A percentile compares a stretch with the other conserved stretches of the same genome.
These are phyloP conservation scores for Xylogone sp. DNA, from an alignment of 2,329 filamentous ascomycete species.

Conservation along the genomic window DNA sequence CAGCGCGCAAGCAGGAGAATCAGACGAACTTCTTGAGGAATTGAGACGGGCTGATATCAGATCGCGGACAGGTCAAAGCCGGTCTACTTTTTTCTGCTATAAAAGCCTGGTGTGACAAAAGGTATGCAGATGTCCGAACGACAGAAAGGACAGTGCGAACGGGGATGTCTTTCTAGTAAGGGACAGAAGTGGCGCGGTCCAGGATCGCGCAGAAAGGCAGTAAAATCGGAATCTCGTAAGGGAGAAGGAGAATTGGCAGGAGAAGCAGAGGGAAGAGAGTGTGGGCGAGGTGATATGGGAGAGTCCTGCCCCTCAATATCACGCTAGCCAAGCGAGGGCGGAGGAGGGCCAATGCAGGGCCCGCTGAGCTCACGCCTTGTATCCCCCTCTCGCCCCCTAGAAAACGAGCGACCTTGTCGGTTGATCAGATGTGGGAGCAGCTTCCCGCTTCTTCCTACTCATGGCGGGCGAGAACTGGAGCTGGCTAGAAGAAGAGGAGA, in stretches of 20 bases:
- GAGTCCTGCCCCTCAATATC: neutral
- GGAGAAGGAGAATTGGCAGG: conserved; percentile 10
- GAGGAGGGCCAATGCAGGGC: neutral
- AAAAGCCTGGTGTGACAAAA: conserved; percentile 9
- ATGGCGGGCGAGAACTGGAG: neutral
- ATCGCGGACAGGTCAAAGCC: neutral
- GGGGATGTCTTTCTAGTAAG: neutral
- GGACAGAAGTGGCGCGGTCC: neutral
- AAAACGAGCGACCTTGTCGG: neutral
- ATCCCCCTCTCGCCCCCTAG: neutral
- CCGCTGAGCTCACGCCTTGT: neutral
- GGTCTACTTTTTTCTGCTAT: neutral
- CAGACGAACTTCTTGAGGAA: conserved; percentile 31
- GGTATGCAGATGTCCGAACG: conserved; percentile 14
- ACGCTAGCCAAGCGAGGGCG: neutral
- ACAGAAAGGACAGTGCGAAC: conserved; percentile 30
- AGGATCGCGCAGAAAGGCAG: too few relatives aligned
- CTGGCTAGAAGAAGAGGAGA: neutral
- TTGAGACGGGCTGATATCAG: conserved; percentile 12
- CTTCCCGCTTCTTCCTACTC: too few relatives aligned
- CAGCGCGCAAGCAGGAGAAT: conserved; percentile 29
- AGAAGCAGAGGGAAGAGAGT: conserved; percentile 3
- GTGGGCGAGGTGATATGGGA: neutral
- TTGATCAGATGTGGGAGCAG: neutral
- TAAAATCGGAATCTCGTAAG: neutral